Base-by-base conservation (phyloP, 2,329 filamentous ascomycete genomes). In the Monosporascus sp. region DNA sequence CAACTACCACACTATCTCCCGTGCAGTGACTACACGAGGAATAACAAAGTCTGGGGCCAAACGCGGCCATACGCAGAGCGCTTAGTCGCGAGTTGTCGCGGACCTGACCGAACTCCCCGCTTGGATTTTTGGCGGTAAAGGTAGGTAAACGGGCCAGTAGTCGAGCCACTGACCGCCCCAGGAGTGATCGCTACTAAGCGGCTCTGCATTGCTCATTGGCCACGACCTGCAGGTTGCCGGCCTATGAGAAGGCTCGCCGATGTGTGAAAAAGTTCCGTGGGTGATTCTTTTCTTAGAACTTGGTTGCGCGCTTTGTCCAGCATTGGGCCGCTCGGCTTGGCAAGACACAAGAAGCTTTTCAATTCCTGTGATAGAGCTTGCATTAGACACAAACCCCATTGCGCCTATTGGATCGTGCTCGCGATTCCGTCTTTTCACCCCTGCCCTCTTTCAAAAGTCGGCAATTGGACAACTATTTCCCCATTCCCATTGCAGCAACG, bases 131-230 rank as follows among this genome's bases (percentile, higher is more conserved):
- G 31, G 31, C 11, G 31, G 9, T 35, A 35, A 35, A 35, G 9
- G 31, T 5, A 5, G 11, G 28, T 35, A 14, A 35, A 14, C 9
- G 31, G 28, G 9, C 14, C 31, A 35, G 31, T 35, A 14, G 14
- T 35, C 4, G 31, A 35, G 31, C 31, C 31, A 35, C 11, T 35
- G 9, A 35, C 31, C 31, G 31, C 31, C 31, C 11, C 11, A 41
- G 35, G 26, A 51, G 55, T 59, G 59, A 60, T 58, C 57, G 56
- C 53, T 55, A 52, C 51, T 63, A 62, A 63, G 61, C 59, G 60
- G 60, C 50, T 52, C 61, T 28, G 47, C 49, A 35, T 51, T 44
- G 57, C 53, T 61, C 50, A 64, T 65, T 65, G 61, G 63, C 52
- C 49, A 15, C 48, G 43, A 22, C 38, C 55, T 47, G 54, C 47